phyloP scores from a whole-genome alignment of 176 grass and related monocot genomes.

The Olyra latifolia region DNA sequence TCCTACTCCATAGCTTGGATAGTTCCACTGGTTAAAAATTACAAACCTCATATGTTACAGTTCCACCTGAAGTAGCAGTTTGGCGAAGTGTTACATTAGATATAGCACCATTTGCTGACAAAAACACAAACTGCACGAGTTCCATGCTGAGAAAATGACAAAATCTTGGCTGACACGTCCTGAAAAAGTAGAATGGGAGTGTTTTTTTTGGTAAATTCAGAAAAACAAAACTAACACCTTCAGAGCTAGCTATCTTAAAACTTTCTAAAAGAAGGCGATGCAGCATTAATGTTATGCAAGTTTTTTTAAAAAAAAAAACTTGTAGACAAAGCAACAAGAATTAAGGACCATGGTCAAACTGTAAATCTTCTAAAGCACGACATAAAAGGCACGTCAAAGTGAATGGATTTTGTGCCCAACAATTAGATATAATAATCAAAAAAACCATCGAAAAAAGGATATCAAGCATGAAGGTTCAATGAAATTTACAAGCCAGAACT shows the following conservation, averaged over 20 bases:
- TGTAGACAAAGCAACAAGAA: neutral
- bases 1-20: neutral
- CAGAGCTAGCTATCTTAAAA: conserved; percentile 10
- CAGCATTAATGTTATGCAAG: neutral
- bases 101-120: conserved; percentile 96
- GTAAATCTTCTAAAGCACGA: neutral
- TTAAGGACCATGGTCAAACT: neutral
- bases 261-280: conserved; percentile 28
- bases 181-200: conserved; percentile 37
- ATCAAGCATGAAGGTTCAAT: neutral
- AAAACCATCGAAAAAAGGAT: neutral
- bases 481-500: conserved; percentile 1
- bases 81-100: conserved; percentile 96
- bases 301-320: neutral
- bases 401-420: neutral
- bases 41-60: conserved; percentile 97
- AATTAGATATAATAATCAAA: conserved; percentile 1
- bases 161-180: conserved; percentile 90
- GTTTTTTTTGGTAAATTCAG: neutral
- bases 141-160: conserved; percentile 95
- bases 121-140: conserved; percentile 78
- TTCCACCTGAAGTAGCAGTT: conserved; percentile 94
- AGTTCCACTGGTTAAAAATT: conserved; percentile 4
- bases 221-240: neutral
- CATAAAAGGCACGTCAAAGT: neutral